Conservation (phyloP, 2,329 filamentous ascomycete genomes). For the Penicillium fuscoglaucum region DNA sequence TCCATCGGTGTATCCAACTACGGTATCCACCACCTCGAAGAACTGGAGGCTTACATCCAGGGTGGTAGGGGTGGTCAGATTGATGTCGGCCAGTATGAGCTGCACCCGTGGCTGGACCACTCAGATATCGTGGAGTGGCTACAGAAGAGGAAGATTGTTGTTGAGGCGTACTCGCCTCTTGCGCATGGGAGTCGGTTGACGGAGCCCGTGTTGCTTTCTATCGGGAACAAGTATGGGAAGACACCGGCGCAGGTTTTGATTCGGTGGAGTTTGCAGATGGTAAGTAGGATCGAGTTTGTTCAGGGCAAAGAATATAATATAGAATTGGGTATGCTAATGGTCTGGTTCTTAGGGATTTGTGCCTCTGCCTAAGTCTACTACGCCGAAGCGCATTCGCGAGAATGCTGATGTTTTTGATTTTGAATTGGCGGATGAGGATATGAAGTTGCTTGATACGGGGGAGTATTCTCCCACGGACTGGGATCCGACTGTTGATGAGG, state of each 20-base stretch:
- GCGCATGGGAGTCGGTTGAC: constrained; percentile 69
- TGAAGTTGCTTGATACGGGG: constrained; percentile 56
- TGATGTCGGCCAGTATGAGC: constrained; percentile 76
- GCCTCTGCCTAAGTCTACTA: constrained; percentile 64
- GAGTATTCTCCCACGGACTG: constrained; percentile 60
- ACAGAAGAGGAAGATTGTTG: constrained; percentile 63
- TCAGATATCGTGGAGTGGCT: constrained; percentile 66
- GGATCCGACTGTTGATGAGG: constrained; percentile 52
- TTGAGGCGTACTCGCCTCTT: constrained; percentile 80
- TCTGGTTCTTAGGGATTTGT: constrained; percentile 53
- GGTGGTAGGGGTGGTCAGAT: constrained; percentile 63
- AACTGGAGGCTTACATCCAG: constrained; percentile 57
- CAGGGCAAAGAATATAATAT: not conserved
- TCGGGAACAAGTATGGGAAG: constrained; percentile 69
- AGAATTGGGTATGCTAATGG: not conserved
- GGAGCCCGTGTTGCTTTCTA: constrained; percentile 60
- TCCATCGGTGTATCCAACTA: constrained; percentile 77
- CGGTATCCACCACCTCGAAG: constrained; percentile 71
- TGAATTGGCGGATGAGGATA: constrained; percentile 58
- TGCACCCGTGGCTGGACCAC: constrained; percentile 80
- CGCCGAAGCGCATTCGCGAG: constrained; percentile 59
- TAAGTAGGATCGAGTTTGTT: constrained; percentile 44
- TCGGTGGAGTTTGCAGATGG: constrained; percentile 78
- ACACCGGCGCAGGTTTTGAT: constrained; percentile 73
- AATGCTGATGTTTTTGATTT: constrained; percentile 63